These are phyloP conservation scores for Chenopodium suecicum DNA, from an alignment of 148 eudicot species.

Conservation along the genomic window DNA sequence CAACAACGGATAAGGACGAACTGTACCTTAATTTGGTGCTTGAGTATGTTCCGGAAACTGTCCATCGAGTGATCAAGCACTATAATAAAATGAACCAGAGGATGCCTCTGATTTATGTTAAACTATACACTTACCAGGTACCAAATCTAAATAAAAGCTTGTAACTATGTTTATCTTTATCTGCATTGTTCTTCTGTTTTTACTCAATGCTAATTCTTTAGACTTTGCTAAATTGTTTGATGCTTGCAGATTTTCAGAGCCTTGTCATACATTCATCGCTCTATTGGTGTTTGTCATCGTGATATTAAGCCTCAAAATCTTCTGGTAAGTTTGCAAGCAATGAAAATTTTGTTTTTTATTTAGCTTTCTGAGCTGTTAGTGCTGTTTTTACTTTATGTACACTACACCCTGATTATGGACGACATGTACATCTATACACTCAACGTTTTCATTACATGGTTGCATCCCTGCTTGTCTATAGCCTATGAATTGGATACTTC, in stretches of 20 bases:
- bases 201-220: not conserved
- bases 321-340: constrained; percentile 38
- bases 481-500: not conserved
- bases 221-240: constrained; percentile 1
- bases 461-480: not conserved
- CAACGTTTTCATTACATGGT: not conserved
- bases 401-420: not conserved
- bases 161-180: not conserved
- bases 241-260: constrained; percentile 59
- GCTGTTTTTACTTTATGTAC: not conserved
- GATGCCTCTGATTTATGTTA: constrained; percentile 71
- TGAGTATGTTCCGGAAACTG: constrained; percentile 82
- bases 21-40: constrained; percentile 70
- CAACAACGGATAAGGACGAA: constrained; percentile 75
- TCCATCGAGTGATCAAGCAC: constrained; percentile 63
- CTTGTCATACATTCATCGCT: constrained; percentile 57
- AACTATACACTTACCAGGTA: constrained; percentile 79
- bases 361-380: not conserved
- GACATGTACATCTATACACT: not conserved
- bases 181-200: not conserved
- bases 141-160: not conserved
- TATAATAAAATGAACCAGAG: constrained; percentile 65
- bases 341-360: not conserved
- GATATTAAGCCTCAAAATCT: constrained; percentile 84
- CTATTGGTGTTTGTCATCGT: constrained; percentile 71